A percentile compares a stretch with the other conserved stretches of the same genome.
Evolutionary conservation across 73 alveolate genomes (phyloP).

Genomic region (Uronychia setigera): DNA sequence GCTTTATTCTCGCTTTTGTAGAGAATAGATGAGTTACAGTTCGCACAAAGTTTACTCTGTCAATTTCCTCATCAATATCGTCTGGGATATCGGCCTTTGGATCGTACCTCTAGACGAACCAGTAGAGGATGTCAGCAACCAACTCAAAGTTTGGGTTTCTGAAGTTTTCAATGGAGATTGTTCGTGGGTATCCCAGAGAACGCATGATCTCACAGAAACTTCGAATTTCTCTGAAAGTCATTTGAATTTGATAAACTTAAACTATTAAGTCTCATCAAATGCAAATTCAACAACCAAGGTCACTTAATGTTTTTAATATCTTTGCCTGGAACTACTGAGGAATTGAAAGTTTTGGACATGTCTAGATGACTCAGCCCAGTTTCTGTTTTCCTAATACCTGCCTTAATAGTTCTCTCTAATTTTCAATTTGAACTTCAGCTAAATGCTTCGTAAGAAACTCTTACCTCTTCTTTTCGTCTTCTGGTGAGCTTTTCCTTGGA

Average conservation of each 20-base stretch:
- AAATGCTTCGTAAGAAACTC: no score
- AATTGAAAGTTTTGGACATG: no score
- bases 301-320: no score
- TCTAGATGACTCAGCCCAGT: no score
- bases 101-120: slow-evolving; percentile 96
- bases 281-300: no score
- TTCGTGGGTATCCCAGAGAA: slow-evolving; percentile 96
- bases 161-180: slow-evolving; percentile 96
- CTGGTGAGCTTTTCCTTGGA: no score
- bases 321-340: no score
- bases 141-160: slow-evolving; percentile 97
- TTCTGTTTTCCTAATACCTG: no score
- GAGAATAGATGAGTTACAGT: slow-evolving; percentile 89
- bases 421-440: no score
- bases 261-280: no score
- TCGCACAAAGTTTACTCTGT: slow-evolving; percentile 94
- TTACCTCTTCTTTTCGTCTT: no score
- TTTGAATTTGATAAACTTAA: slow-evolving; percentile 43
- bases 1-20: slow-evolving; percentile 93
- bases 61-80: slow-evolving; percentile 97
- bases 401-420: no score
- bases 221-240: slow-evolving; percentile 98
- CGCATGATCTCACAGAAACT: slow-evolving; percentile 99
- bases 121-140: slow-evolving; percentile 95
- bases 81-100: slow-evolving; percentile 96